Conservation (phyloP, 176 grass and related monocot species). For the Cenchrus americanus region DNA sequence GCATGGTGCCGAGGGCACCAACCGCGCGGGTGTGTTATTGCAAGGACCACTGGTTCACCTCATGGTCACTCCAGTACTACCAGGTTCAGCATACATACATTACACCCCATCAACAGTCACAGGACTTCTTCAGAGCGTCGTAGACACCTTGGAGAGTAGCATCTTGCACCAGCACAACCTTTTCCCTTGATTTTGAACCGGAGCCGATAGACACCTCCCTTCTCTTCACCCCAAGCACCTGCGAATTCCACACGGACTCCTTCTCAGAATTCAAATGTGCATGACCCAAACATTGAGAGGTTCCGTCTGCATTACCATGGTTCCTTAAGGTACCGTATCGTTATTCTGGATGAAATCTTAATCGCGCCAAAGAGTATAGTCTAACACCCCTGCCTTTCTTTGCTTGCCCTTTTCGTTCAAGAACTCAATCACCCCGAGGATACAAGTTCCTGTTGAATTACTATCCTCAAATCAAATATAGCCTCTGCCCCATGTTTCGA, state of each 20-base stretch:
- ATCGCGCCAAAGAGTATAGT: not conserved
- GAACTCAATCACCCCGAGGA: not conserved
- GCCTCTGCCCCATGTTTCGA: not conserved
- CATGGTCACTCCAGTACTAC: not conserved
- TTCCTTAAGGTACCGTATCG: not conserved
- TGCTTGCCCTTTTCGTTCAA: not conserved
- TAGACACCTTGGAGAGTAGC: constrained; percentile 64
- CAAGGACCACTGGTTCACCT: not conserved
- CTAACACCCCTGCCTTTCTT: not conserved
- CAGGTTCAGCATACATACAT: constrained; percentile 29
- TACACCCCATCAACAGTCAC: constrained; percentile 53
- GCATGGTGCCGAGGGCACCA: not conserved
- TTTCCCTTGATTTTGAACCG: constrained; percentile 94
- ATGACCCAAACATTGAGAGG: not conserved
- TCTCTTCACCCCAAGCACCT: constrained; percentile 93
- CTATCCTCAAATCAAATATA: no score
- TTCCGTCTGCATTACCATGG: not conserved
- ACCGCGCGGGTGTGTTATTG: not conserved
- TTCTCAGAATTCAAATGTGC: not conserved
- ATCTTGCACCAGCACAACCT: constrained; percentile 80
- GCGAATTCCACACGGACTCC: not conserved
- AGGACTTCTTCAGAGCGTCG: constrained; percentile 76
- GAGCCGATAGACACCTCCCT: constrained; percentile 85
- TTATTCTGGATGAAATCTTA: not conserved
- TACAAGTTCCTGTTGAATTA: not conserved